A percentile compares a stretch with the other conserved stretches of the same genome.
phyloP scores from a whole-genome alignment of 306 rosid genomes.

The Pterocarpus macrocarpus region DNA sequence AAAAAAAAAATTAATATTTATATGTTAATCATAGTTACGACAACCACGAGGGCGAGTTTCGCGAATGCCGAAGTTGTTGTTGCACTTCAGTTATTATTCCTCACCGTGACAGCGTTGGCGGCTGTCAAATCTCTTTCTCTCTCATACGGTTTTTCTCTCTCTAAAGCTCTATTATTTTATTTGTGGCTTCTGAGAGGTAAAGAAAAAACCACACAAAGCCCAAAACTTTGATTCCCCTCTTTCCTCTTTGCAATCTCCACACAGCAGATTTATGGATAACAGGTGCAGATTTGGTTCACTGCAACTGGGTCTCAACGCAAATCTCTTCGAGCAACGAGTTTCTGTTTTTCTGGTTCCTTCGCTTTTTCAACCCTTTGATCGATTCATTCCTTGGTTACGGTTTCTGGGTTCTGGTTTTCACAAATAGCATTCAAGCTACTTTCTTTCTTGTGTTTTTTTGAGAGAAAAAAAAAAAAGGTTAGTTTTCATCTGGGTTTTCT shows the following conservation, averaged over 20 bases:
- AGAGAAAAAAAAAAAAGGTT: constrained; percentile 34
- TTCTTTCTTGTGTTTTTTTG: constrained; percentile 15
- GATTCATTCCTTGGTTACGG: constrained; percentile 53
- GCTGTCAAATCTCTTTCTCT: constrained; percentile 5
- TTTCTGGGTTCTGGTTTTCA: constrained; percentile 45
- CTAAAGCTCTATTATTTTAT: neutral
- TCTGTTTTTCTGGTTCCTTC: constrained; percentile 34
- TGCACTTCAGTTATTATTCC: neutral
- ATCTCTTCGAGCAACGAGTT: constrained; percentile 37
- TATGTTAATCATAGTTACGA: too few relatives aligned
- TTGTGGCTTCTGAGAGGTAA: constrained; percentile 39
- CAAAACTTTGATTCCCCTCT: constrained; percentile 12
- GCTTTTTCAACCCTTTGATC: constrained; percentile 51
- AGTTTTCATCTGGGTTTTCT: constrained; percentile 28
- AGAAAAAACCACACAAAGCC: neutral
- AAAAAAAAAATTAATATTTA: too few relatives aligned
- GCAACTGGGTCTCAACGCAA: constrained; percentile 35
- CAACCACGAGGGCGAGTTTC: constrained; percentile 17
- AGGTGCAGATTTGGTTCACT: constrained; percentile 46
- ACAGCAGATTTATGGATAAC: constrained; percentile 61
- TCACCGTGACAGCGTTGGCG: constrained; percentile 27
- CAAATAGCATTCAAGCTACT: constrained; percentile 30
- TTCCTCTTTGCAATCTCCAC: constrained; percentile 29
- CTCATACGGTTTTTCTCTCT: constrained; percentile 16
- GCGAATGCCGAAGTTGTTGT: neutral